Evolutionary conservation across 2,329 filamentous ascomycete species (phyloP).

Genomic region (Hysterium pulicare): DNA sequence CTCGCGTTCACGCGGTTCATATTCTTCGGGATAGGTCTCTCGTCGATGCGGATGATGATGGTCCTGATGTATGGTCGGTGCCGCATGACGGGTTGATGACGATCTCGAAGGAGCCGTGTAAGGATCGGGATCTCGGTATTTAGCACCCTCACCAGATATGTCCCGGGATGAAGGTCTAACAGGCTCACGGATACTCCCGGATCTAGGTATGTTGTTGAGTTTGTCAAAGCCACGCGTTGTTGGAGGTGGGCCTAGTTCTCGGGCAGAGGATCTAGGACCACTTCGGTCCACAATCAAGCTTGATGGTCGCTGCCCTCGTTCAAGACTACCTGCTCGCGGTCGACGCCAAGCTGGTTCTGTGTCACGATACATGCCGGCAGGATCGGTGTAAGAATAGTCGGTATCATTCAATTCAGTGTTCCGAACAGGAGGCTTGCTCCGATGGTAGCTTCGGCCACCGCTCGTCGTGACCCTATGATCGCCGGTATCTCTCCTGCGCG

Average conservation of each 20-base stretch:
- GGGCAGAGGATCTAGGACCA: slow-evolving; percentile 33
- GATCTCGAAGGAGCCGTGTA: slow-evolving; percentile 26
- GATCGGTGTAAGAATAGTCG: slow-evolving; percentile 49
- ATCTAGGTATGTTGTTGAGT: slow-evolving; percentile 45
- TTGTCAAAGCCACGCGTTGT: slow-evolving; percentile 69
- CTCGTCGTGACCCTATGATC: slow-evolving; percentile 23
- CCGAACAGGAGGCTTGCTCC: slow-evolving; percentile 15
- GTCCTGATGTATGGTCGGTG: slow-evolving; percentile 48
- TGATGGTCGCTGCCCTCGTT: slow-evolving; percentile 43
- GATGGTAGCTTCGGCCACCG: slow-evolving; percentile 29
- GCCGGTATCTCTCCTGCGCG: slow-evolving; percentile 23
- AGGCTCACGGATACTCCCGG: slow-evolving; percentile 13
- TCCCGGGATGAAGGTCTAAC: slow-evolving; percentile 31
- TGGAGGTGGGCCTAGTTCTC: slow-evolving; percentile 56
- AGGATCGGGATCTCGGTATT: slow-evolving; percentile 39
- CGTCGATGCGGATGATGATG: slow-evolving; percentile 42
- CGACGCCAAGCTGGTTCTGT: slow-evolving; percentile 49
- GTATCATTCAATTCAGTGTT: slow-evolving; percentile 38
- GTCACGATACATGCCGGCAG: slow-evolving; percentile 49
- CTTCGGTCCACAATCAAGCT: slow-evolving; percentile 42
- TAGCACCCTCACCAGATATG: slow-evolving; percentile 26
- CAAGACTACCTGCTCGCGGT: slow-evolving; percentile 44
- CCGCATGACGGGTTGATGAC: slow-evolving; percentile 41
- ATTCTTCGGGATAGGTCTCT: slow-evolving; percentile 41
- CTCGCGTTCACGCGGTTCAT: slow-evolving; percentile 42